These are phyloP conservation scores for Prunus fruticosa DNA, from an alignment of 306 rosid species.

Conservation along the genomic window DNA sequence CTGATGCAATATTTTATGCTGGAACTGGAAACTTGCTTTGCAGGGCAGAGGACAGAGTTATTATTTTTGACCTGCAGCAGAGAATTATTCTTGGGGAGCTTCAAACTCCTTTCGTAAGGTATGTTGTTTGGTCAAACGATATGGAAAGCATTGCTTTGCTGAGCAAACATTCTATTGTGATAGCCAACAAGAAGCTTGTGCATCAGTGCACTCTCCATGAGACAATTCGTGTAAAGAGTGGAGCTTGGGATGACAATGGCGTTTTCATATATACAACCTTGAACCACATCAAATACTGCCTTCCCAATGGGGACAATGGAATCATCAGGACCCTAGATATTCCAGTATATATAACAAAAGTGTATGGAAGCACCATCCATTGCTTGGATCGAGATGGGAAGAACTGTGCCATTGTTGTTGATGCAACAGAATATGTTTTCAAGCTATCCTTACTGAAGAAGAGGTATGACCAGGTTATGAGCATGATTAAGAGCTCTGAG, in stretches of 20 bases:
- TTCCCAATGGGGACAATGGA: constrained; percentile 83
- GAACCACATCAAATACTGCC: constrained; percentile 84
- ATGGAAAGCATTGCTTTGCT: constrained; percentile 82
- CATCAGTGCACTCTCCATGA: constrained; percentile 91
- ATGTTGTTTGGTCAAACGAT: constrained; percentile 77
- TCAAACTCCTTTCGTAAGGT: constrained; percentile 76
- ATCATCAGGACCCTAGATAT: constrained; percentile 72
- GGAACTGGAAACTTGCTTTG: constrained; percentile 78
- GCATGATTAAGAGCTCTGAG: constrained; percentile 78
- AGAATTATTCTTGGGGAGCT: constrained; percentile 74
- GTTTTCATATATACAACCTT: constrained; percentile 78
- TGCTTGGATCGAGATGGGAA: constrained; percentile 93
- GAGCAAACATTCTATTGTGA: constrained; percentile 75
- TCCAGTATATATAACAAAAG: constrained; percentile 77
- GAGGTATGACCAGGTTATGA: constrained; percentile 76
- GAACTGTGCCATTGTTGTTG: constrained; percentile 55
- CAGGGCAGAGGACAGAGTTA: constrained; percentile 74
- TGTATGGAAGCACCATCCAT: constrained; percentile 56
- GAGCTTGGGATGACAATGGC: constrained; percentile 91
- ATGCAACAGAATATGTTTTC: constrained; percentile 75
- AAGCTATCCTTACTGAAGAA: constrained; percentile 71
- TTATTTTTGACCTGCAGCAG: constrained; percentile 77
- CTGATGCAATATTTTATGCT: constrained; percentile 80
- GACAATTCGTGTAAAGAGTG: constrained; percentile 90
- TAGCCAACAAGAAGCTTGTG: constrained; percentile 77